Evolutionary conservation across 805 yeast species (phyloP).

Genomic region (Candida chauliodis): DNA sequence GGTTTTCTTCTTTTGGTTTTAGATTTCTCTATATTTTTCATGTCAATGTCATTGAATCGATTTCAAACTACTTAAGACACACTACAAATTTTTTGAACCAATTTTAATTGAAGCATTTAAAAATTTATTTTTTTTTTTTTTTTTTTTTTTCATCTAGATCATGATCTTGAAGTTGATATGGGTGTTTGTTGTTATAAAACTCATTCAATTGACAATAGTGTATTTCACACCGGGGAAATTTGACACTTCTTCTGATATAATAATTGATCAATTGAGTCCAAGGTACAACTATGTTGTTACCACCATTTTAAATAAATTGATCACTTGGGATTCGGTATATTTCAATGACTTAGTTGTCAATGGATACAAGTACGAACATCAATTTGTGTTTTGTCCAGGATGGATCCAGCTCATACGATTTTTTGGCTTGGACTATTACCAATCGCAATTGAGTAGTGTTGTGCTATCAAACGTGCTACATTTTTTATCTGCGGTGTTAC

Average conservation of each 20-base stretch:
- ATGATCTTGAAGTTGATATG: slow-evolving; percentile 6
- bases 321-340: slow-evolving; percentile 86
- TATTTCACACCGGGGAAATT: slow-evolving; percentile 42
- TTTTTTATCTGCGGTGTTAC: slow-evolving; percentile 41
- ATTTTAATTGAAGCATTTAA: too few species aligned
- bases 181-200: slow-evolving; percentile 30
- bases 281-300: neutral
- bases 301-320: slow-evolving; percentile 44
- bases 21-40: too few species aligned
- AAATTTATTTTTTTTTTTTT: too few species aligned
- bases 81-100: too few species aligned
- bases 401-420: slow-evolving; percentile 59
- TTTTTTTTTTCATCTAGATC: too few species aligned
- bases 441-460: slow-evolving; percentile 8
- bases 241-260: slow-evolving; percentile 44
- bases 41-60: too few species aligned
- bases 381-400: slow-evolving; percentile 78
- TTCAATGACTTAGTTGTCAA: slow-evolving; percentile 55
- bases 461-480: slow-evolving; percentile 44
- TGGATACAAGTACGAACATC: slow-evolving; percentile 72
- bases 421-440: slow-evolving; percentile 13
- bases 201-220: slow-evolving; percentile 34
- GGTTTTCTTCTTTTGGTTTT: too few species aligned
- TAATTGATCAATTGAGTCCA: slow-evolving; percentile 19
- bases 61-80: too few species aligned